These are phyloP conservation scores for Colletotrichum neosansevieriae DNA, from an alignment of 2,329 filamentous ascomycete species.

Conservation along the genomic window DNA sequence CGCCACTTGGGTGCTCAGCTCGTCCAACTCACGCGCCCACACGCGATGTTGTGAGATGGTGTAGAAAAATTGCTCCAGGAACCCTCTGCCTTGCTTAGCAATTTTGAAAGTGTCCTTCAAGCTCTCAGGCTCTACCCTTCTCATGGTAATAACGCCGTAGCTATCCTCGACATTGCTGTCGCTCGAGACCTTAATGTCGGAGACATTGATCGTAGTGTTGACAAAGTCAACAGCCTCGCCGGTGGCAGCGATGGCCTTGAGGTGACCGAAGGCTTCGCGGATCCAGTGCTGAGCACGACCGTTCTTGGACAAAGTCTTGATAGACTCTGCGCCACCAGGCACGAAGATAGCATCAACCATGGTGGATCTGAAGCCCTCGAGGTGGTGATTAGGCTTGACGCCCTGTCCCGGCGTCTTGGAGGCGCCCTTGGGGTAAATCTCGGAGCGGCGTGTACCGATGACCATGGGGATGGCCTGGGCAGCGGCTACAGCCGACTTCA, in stretches of 20 bases:
- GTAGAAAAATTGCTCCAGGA: conserved; percentile 78
- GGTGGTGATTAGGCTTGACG: conserved; percentile 78
- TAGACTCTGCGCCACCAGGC: conserved; percentile 75
- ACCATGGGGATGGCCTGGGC: conserved; percentile 77
- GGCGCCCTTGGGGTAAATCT: conserved; percentile 72
- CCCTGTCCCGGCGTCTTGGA: conserved; percentile 64
- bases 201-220: conserved; percentile 58
- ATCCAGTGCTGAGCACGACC: conserved; percentile 83
- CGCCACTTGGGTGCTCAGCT: conserved; percentile 74
- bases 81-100: conserved; percentile 74
- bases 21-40: conserved; percentile 80
- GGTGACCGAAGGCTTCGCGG: conserved; percentile 83
- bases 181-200: conserved; percentile 56
- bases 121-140: conserved; percentile 63
- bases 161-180: conserved; percentile 69
- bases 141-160: conserved; percentile 82
- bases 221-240: conserved; percentile 79
- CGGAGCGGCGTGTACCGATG: conserved; percentile 76
- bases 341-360: conserved; percentile 86
- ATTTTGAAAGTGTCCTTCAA: conserved; percentile 73
- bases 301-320: conserved; percentile 73
- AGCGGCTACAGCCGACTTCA: conserved; percentile 72
- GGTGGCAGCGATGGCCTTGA: conserved; percentile 82
- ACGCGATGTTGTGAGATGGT: conserved; percentile 79
- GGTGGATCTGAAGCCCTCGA: conserved; percentile 82